These are phyloP conservation scores for Claviceps sorghi DNA, from an alignment of 2,329 filamentous ascomycete genomes.

Conservation along the genomic window DNA sequence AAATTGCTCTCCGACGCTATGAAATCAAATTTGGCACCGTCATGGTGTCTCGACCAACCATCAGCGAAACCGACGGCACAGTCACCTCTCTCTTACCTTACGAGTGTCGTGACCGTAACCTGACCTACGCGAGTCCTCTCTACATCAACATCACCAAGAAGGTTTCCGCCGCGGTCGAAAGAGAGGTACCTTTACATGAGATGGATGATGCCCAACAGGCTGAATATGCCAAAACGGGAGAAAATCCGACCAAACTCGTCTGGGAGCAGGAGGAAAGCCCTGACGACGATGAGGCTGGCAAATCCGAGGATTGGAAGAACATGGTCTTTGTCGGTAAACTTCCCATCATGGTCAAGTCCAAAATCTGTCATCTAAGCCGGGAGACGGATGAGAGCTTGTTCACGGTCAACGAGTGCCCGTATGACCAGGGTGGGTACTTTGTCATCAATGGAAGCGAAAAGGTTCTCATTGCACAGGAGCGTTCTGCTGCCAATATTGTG, in stretches of 20 bases:
- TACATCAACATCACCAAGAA: conserved; percentile 81
- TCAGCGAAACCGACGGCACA: conserved; percentile 84
- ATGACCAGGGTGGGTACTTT: conserved; percentile 97
- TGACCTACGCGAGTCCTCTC: conserved; percentile 87
- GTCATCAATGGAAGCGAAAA: conserved; percentile 99
- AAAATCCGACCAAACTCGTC: conserved; percentile 41
- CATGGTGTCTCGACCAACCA: conserved; percentile 75
- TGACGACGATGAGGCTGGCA: conserved; percentile 35
- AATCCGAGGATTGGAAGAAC: conserved; percentile 44
- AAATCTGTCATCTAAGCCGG: conserved; percentile 79
- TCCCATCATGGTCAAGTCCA: conserved; percentile 95
- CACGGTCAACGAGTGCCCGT: conserved; percentile 88
- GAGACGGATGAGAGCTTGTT: conserved; percentile 78
- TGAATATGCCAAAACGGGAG: conserved; percentile 39
- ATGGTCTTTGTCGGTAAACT: conserved; percentile 88
- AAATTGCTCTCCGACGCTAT: conserved; percentile 77
- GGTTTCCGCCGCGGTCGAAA: conserved; percentile 69
- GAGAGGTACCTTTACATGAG: conserved; percentile 49
- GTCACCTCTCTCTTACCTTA: conserved; percentile 79
- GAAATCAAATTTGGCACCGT: conserved; percentile 90
- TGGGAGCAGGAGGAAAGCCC: conserved; percentile 47
- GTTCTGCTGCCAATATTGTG: conserved; percentile 94
- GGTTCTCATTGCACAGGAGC: conserved; percentile 93
- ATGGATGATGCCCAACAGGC: conserved; percentile 50
- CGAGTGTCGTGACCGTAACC: conserved; percentile 86